These are phyloP conservation scores for Pseudofabraea citricarpa DNA, from an alignment of 2,329 filamentous ascomycete genomes.

Conservation along the genomic window DNA sequence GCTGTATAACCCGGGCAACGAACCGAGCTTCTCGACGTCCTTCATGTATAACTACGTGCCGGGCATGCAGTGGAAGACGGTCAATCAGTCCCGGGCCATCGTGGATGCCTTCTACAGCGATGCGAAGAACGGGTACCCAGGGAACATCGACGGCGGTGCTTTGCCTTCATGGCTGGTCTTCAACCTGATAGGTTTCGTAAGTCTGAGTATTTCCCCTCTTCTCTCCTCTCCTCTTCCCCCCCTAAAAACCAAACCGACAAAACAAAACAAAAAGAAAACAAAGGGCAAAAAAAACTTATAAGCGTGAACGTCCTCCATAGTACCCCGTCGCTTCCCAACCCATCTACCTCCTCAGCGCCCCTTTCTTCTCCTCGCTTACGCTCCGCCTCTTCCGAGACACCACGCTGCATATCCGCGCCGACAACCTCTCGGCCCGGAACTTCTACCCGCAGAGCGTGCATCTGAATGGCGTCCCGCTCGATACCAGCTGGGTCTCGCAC, in stretches of 20 bases:
- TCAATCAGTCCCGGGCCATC: neutral
- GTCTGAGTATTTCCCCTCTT: too few relatives aligned
- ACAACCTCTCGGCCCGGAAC: neutral
- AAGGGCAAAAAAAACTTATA: too few relatives aligned
- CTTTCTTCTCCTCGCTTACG: neutral
- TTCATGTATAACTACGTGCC: neutral
- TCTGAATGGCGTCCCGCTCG: neutral
- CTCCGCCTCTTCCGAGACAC: neutral
- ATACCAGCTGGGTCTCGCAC: neutral
- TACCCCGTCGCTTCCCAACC: neutral
- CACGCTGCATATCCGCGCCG: neutral
- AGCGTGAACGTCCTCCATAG: too few relatives aligned
- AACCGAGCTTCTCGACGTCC: neutral
- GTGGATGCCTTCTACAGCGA: neutral
- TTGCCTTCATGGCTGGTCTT: neutral
- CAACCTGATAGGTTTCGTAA: neutral
- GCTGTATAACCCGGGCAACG: slow-evolving; percentile 2
- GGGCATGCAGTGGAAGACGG: neutral
- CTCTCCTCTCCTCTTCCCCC: too few relatives aligned
- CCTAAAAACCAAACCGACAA: too few relatives aligned
- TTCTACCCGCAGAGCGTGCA: neutral
- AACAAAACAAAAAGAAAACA: too few relatives aligned
- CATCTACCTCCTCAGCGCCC: neutral
- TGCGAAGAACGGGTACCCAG: neutral
- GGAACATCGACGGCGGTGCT: neutral